Conservation (phyloP, 2,329 filamentous ascomycete genomes). For the Pseudocercospora vitis region DNA sequence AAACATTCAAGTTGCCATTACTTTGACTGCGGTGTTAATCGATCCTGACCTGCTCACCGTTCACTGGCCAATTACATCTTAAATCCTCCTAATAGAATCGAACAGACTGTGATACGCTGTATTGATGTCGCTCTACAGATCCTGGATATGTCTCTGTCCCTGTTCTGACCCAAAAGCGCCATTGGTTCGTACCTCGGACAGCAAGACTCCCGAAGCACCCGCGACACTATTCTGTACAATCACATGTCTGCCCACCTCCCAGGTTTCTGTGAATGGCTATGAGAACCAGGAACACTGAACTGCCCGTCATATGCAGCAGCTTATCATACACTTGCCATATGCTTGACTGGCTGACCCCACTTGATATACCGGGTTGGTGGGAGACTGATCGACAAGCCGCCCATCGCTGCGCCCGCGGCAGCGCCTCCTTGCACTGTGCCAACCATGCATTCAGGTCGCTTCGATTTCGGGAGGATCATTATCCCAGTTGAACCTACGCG, state of each 20-base stretch:
- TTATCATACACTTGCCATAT: neutral
- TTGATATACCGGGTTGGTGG: neutral
- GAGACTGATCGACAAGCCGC: neutral
- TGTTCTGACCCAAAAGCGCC: neutral
- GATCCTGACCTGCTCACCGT: too few relatives aligned
- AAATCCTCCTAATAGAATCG: too few relatives aligned
- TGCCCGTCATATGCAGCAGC: neutral
- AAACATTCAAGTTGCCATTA: neutral
- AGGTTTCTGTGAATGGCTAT: neutral
- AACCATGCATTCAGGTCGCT: neutral
- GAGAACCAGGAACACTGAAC: neutral
- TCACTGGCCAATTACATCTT: too few relatives aligned
- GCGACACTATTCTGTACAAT: neutral
- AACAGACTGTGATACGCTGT: too few relatives aligned
- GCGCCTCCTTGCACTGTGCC: neutral
- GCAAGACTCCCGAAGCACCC: neutral
- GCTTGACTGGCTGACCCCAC: neutral
- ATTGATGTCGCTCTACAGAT: too few relatives aligned
- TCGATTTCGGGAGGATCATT: neutral
- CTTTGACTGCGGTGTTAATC: too few relatives aligned
- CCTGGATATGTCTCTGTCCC: too few relatives aligned
- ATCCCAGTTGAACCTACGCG: neutral
- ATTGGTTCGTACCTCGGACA: neutral
- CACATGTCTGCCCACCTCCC: conserved; percentile 2
- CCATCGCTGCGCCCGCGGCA: neutral